phyloP scores from a whole-genome alignment of 1,284 basidiomycete genomes.

The Ustilago curta region DNA sequence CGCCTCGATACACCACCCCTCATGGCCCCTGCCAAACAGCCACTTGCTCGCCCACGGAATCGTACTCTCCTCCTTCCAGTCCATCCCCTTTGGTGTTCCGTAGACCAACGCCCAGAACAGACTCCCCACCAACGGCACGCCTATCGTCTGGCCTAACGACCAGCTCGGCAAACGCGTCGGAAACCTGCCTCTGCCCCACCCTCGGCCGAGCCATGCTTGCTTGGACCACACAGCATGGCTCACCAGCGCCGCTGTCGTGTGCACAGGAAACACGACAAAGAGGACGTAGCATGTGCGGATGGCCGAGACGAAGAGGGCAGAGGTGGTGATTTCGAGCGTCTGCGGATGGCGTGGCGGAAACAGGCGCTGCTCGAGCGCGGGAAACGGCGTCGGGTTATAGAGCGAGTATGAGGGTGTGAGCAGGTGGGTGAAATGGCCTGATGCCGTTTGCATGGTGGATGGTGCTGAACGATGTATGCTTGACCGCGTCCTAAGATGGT shows the following conservation, averaged over 20 bases:
- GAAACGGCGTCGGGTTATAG: conserved; percentile 26
- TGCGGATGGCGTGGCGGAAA: conserved; percentile 27
- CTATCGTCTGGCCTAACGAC: conserved; percentile 21
- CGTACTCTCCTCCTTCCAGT: conserved; percentile 24
- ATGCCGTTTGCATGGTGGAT: conserved; percentile 25
- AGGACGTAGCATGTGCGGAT: conserved; percentile 16
- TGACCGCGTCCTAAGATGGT: background rate
- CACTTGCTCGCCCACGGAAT: conserved; percentile 23
- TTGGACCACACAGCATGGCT: conserved; percentile 19
- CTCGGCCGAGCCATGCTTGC: conserved; percentile 1
- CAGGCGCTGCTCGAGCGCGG: conserved; percentile 11
- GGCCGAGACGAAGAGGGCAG: background rate
- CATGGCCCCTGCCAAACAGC: conserved; percentile 30
- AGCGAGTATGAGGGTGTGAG: conserved; percentile 4
- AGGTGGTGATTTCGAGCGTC: conserved; percentile 14
- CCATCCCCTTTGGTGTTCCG: conserved; percentile 22
- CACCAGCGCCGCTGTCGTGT: conserved; percentile 13
- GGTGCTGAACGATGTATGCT: too few relatives aligned
- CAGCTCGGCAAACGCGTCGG: conserved; percentile 23
- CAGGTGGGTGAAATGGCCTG: conserved; percentile 25
- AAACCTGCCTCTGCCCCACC: conserved; percentile 7
- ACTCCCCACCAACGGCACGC: conserved; percentile 21
- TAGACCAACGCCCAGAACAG: conserved; percentile 42
- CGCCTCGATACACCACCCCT: conserved; percentile 42
- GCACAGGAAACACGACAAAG: conserved; percentile 19